Evolutionary conservation across 306 rosid genomes (phyloP).

Genomic region (Vigna unguiculata): DNA sequence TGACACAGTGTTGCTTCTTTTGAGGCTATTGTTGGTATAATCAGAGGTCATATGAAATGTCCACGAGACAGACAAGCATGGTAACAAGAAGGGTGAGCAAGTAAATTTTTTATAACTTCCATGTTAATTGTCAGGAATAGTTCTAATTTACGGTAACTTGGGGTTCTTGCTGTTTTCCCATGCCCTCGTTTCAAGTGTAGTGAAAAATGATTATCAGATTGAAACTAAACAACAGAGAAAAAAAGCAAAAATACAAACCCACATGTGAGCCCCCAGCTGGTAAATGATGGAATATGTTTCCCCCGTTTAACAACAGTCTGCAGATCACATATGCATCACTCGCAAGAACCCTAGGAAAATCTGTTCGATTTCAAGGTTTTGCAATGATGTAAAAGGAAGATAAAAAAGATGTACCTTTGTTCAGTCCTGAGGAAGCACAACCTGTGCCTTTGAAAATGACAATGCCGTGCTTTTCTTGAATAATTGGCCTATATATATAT

Average conservation of each 20-base stretch:
- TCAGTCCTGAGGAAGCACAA: constrained; percentile 51
- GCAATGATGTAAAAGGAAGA: constrained; percentile 38
- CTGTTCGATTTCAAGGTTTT: neutral
- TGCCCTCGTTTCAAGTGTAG: constrained; percentile 46
- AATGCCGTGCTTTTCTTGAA: constrained; percentile 49
- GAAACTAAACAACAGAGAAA: neutral
- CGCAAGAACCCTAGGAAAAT: constrained; percentile 21
- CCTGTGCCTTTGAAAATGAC: constrained; percentile 60
- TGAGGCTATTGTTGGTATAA: constrained; percentile 44
- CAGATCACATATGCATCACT: constrained; percentile 41
- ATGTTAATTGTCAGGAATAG: constrained; percentile 49
- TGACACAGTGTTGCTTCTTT: constrained; percentile 39
- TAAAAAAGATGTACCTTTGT: constrained; percentile 49
- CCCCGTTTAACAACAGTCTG: constrained; percentile 23
- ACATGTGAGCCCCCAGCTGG: constrained; percentile 33
- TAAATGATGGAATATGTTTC: constrained; percentile 33
- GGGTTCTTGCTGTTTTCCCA: constrained; percentile 44
- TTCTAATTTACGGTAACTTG: constrained; percentile 43
- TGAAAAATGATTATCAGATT: constrained; percentile 30
- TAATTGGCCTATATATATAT: constrained; percentile 23
- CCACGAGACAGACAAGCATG: constrained; percentile 49
- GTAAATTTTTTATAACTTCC: constrained; percentile 45
- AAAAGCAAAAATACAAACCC: neutral
- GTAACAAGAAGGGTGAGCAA: constrained; percentile 29
- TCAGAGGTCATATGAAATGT: constrained; percentile 51